Base-by-base conservation (phyloP, 768 basidiomycete species). In the Trametes cubensis region DNA sequence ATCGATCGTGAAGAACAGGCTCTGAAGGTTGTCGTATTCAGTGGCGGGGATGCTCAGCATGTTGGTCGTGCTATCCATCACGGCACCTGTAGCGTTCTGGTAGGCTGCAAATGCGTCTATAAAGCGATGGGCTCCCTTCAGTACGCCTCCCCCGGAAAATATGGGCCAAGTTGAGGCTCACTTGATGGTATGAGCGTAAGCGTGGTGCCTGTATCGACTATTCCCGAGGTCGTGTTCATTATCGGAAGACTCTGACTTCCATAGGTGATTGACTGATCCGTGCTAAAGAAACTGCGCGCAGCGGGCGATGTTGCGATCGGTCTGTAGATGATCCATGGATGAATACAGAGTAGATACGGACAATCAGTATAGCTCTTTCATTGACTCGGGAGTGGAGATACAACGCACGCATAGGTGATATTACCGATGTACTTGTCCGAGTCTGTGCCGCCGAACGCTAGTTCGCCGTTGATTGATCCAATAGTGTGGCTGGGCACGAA, bases 201-300 rank as follows among this genome's bases (percentile, higher is more conserved):
- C 1, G 70, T 68, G 34, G 68, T 70, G 17, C 71, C 71, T 39
- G 71, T 72, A 56, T 72, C 71, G 30, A 70, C 64, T 51, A 72
- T 71, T 17, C 71, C 71, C 15, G 70, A 62, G n/a, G 62, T 64
- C 14, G 20, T 46, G 34, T 61, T 25, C n/a, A 67, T 53, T 40
- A 72, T 65, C 4, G 34, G 10, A 11, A 34, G 34, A 40, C 40
- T 55, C 23, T 11, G 26, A 6, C 38, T 23, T 15, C 74, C 74
- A 49, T 71, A 75, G 4, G 45, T 46, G 58, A 77, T 72, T 17
- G 68, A 67, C 62, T 75, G 66, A 58, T 77, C 57, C 51, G 77
- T 73, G 25, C 76, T 76, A 71, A 74, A 78, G 67, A 66, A 78
- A n/a, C 34, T 20, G 45, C 51, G 69, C 7, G 78, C 68, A 6